phyloP scores from a whole-genome alignment of 202 grass and related monocot genomes.

The Panicum virgatum region DNA sequence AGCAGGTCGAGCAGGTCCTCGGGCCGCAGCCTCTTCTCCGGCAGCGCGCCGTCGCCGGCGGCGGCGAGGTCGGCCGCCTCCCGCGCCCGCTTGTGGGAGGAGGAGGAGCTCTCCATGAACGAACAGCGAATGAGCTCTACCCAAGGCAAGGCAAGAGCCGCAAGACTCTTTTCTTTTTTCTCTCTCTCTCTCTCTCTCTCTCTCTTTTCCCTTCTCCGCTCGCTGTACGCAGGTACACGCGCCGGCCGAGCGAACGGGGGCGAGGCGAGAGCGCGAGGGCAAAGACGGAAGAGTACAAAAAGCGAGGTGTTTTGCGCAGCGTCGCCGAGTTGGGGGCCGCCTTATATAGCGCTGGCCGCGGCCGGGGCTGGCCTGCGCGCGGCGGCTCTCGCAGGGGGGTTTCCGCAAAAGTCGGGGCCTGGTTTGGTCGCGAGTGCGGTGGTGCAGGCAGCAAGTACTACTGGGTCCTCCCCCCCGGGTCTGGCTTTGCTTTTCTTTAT shows the following conservation, averaged over 20 bases:
- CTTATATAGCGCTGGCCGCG: slow-evolving; percentile 60
- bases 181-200: background rate
- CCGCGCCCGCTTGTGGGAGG: slow-evolving; percentile 37
- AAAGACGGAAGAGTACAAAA: slow-evolving; percentile 39
- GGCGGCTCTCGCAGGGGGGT: background rate
- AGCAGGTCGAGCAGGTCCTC: slow-evolving; percentile 64
- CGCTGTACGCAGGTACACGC: background rate
- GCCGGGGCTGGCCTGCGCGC: background rate
- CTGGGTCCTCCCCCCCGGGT: background rate
- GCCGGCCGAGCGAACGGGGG: background rate
- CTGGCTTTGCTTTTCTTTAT: slow-evolving; percentile 23
- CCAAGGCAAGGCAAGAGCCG: background rate
- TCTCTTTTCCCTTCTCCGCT: background rate
- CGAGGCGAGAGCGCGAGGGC: background rate
- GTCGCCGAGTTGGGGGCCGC: slow-evolving; percentile 36
- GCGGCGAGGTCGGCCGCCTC: slow-evolving; percentile 31
- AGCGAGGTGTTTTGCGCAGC: slow-evolving; percentile 55
- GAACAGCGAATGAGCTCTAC: background rate
- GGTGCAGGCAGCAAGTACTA: background rate
- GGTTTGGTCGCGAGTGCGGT: slow-evolving; percentile 23
- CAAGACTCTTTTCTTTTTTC: background rate
- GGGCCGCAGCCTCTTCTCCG: slow-evolving; percentile 42
- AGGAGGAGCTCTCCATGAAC: slow-evolving; percentile 17
- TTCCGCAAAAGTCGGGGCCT: background rate
- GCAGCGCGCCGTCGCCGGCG: background rate